Percentiles rank a stretch among this genome's conserved stretches.
These are phyloP conservation scores for Candida orba DNA, from an alignment of 805 yeast species.

Conservation along the genomic window DNA sequence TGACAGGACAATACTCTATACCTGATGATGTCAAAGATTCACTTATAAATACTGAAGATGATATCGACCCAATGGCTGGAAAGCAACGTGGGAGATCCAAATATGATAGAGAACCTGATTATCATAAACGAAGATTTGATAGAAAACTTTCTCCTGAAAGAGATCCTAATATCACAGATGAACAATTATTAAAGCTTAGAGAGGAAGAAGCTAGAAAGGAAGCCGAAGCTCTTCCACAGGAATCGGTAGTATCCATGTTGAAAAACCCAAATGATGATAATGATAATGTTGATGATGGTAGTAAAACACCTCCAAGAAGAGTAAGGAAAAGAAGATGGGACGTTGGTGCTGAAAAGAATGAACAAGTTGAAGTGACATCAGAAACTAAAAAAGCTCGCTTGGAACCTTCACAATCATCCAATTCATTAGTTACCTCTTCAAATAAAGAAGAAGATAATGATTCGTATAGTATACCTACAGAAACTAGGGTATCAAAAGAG, in stretches of 20 bases:
- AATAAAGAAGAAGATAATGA: background rate
- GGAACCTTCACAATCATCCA: slow-evolving; percentile 5
- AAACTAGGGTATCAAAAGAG: slow-evolving; percentile 24
- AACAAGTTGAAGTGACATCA: background rate
- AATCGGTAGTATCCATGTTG: background rate
- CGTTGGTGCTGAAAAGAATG: slow-evolving; percentile 10
- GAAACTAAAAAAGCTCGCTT: slow-evolving; percentile 14
- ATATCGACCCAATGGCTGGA: slow-evolving; percentile 24
- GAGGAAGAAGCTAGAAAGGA: slow-evolving; percentile 34
- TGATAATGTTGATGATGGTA: slow-evolving; percentile 9
- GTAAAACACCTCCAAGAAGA: slow-evolving; percentile 23
- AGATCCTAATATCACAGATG: slow-evolving; percentile 30
- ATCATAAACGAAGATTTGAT: slow-evolving; percentile 36
- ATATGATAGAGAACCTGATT: slow-evolving; percentile 36
- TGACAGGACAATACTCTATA: slow-evolving; percentile 36
- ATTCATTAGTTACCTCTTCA: background rate
- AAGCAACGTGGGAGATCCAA: slow-evolving; percentile 23
- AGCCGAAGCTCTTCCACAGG: slow-evolving; percentile 2
- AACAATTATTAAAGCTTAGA: slow-evolving; percentile 34
- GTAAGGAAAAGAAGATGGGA: slow-evolving; percentile 21
- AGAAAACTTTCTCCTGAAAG: slow-evolving; percentile 25
- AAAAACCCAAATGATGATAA: background rate
- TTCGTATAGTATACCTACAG: slow-evolving; percentile 50
- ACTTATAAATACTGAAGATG: slow-evolving; percentile 21
- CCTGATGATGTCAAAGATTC: slow-evolving; percentile 27